Base-by-base conservation (phyloP, 768 basidiomycete species). In the Psilocybe sp. region DNA sequence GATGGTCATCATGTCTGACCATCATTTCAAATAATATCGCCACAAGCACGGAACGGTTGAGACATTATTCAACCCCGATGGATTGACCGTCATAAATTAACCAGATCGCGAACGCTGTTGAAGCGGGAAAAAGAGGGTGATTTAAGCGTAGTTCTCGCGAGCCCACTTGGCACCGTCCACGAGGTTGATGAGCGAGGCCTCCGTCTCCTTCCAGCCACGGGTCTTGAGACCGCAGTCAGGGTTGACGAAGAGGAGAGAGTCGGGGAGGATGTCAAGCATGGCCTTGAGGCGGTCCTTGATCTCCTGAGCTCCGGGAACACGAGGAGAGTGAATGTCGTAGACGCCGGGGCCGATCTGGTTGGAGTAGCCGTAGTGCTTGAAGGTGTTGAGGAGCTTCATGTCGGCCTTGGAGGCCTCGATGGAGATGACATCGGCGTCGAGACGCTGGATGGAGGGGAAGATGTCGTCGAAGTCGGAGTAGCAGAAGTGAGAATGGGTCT, bases 181-280 rank as follows among this genome's bases (percentile, higher is more conserved):
- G 54, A 98, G 76, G 77, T 96, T 95, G 57, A 68, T 64, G 64
- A 95, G 80, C 20, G 92, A 89, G 42, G 89, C 83, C 76, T 97
- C 90, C 39, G 95, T 98, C 80, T 98, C 95, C 71, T 89, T 89
- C 95, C 95, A 97, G 61, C 88, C 92, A 79, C 95, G 92, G 58
- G 96, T 98, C 82, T 98, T 98, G 62, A 98, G 79, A 74, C 96
- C 97, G 65, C 96, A 98, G 69, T 98, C 96, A 51, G 96, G 96
- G 80, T 98, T 98, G 72, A 98, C 78, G 68, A 91, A 89, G 68
- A 92, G 80, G 50, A 94, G 80, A 51, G 87, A 79, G 63, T 80
- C 78, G 51, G 90, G 86, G 57, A 98, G 83, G 64, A 89, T 87
- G 46, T 75, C 74, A 60, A 92, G 82, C 82, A 96, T 93, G 57